These are phyloP conservation scores for Pseudomassariella vexata DNA, from an alignment of 2,329 filamentous ascomycete genomes.

Conservation along the genomic window DNA sequence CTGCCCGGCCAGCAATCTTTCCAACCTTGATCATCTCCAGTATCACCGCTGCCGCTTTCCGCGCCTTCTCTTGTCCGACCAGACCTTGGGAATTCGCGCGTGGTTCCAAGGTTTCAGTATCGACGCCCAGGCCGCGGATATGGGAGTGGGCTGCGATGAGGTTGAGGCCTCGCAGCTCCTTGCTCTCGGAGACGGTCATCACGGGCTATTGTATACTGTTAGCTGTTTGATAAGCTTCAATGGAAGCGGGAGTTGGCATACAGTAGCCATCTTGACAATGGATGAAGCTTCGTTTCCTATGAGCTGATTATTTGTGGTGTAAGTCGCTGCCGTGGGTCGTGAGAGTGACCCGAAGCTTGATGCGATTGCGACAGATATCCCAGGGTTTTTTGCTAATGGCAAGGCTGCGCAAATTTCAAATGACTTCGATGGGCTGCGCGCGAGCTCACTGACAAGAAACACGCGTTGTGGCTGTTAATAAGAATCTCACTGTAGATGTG, in stretches of 20 bases:
- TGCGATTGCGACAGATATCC: too few species aligned
- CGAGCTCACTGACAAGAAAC: too few species aligned
- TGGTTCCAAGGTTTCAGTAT: slow-evolving; percentile 84
- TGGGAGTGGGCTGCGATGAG: slow-evolving; percentile 98
- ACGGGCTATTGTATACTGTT: slow-evolving; percentile 38
- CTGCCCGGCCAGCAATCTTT: slow-evolving; percentile 93
- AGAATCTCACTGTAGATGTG: too few species aligned
- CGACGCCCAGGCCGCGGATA: slow-evolving; percentile 91
- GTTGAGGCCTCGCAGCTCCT: slow-evolving; percentile 93
- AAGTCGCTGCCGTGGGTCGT: too few species aligned
- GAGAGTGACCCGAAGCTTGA: too few species aligned
- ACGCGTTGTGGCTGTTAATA: too few species aligned
- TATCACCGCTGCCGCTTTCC: slow-evolving; percentile 93
- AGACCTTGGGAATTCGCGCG: slow-evolving; percentile 82
- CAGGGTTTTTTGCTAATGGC: too few species aligned
- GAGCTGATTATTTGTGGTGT: too few species aligned
- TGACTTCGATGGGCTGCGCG: too few species aligned
- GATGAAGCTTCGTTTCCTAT: too few species aligned
- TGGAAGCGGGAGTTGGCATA: slow-evolving; percentile 26
- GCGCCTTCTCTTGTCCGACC: slow-evolving; percentile 92
- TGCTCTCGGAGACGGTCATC: slow-evolving; percentile 84
- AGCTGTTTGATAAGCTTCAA: slow-evolving; percentile 8
- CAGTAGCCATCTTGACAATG: slow-evolving; percentile 42
- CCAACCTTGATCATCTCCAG: slow-evolving; percentile 98
- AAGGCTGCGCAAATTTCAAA: too few species aligned